A percentile compares a stretch with the other conserved stretches of the same genome.
Conservation (phyloP, 2,329 filamentous ascomycete genomes). For the Diaporthe vexans region DNA sequence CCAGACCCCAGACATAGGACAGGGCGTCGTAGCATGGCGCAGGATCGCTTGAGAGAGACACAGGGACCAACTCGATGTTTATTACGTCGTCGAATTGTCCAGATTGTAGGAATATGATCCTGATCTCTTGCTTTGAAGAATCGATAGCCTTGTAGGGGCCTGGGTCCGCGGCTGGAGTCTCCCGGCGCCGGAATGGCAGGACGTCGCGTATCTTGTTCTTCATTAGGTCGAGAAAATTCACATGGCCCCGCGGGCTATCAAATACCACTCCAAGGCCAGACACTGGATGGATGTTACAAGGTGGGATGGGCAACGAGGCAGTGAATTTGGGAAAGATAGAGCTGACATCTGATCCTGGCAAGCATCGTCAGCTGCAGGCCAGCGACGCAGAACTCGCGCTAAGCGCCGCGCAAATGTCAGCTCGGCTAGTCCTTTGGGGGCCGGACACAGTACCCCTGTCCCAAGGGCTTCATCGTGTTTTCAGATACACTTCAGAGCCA, state of each 20-base stretch:
- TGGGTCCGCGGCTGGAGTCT: not conserved
- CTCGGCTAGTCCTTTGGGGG: too few relatives aligned
- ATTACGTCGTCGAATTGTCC: constrained; percentile 2
- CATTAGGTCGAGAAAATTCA: not conserved
- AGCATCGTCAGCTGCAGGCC: not conserved
- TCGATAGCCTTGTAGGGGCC: not conserved
- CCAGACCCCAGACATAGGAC: constrained; percentile 44
- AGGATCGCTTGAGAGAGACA: constrained; percentile 30
- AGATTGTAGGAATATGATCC: constrained; percentile 8
- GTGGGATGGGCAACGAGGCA: not conserved
- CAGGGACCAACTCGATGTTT: constrained; percentile 38
- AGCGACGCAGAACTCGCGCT: not conserved
- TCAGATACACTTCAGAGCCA: too few relatives aligned
- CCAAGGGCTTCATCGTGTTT: too few relatives aligned
- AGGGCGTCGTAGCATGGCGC: constrained; percentile 43
- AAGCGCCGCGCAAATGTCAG: too few relatives aligned
- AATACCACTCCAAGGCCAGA: not conserved
- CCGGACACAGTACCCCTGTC: too few relatives aligned
- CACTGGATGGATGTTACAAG: too few relatives aligned
- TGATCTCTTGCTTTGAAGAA: constrained; percentile 4
- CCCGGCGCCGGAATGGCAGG: not conserved
- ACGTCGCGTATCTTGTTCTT: not conserved
- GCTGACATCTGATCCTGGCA: not conserved
- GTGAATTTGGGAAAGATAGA: not conserved
- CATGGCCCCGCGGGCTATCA: not conserved